These are phyloP conservation scores for Zymoseptoria brevis DNA, from an alignment of 2,329 filamentous ascomycete species.

Conservation along the genomic window DNA sequence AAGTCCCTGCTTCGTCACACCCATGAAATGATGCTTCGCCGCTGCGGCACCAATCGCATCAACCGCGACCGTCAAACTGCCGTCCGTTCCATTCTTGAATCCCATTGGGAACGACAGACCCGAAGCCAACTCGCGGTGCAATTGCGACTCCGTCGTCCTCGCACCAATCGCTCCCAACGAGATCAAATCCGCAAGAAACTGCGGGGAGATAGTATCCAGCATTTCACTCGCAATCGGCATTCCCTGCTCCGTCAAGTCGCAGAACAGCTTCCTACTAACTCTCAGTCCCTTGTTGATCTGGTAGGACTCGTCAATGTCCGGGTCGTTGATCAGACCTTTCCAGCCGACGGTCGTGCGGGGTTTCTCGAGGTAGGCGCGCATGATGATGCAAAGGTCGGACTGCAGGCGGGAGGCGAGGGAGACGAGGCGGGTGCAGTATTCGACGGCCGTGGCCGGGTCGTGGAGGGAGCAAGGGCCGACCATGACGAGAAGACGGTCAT, in stretches of 20 bases:
- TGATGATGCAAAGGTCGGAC: slow-evolving; percentile 81
- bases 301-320: slow-evolving; percentile 93
- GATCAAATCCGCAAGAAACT: slow-evolving; percentile 94
- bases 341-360: slow-evolving; percentile 95
- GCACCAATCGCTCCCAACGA: slow-evolving; percentile 93
- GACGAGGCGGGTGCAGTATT: slow-evolving; percentile 78
- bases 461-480: slow-evolving; percentile 96
- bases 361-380: slow-evolving; percentile 99
- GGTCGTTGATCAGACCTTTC: slow-evolving; percentile 99
- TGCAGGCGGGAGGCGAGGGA: slow-evolving; percentile 69
- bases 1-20: slow-evolving; percentile 93
- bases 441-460: slow-evolving; percentile 77
- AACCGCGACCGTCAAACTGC: slow-evolving; percentile 80
- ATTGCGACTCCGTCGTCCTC: slow-evolving; percentile 89
- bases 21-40: slow-evolving; percentile 92
- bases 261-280: slow-evolving; percentile 86
- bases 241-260: slow-evolving; percentile 74
- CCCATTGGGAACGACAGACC: slow-evolving; percentile 95
- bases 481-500: slow-evolving; percentile 86
- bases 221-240: slow-evolving; percentile 97
- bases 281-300: slow-evolving; percentile 98
- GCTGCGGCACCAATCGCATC: slow-evolving; percentile 82
- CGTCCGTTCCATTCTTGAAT: slow-evolving; percentile 99
- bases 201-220: slow-evolving; percentile 96
- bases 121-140: slow-evolving; percentile 91